Conservation (phyloP, 768 basidiomycete species). For the Calocybe gangraenosa region DNA sequence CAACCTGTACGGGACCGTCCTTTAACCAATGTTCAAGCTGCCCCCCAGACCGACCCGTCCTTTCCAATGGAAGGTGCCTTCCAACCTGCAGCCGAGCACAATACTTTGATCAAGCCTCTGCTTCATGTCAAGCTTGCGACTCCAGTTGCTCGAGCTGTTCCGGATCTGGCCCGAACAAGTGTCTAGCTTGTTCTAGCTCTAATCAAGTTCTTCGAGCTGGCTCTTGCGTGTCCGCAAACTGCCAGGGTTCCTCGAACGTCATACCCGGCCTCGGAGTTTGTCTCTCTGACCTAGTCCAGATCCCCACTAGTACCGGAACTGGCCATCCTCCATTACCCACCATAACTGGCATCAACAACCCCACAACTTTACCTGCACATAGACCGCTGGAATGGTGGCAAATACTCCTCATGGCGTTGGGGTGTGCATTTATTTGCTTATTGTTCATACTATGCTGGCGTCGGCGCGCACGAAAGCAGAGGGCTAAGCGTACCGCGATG, state of each 20-base stretch:
- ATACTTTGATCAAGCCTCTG: slow-evolving; percentile 64
- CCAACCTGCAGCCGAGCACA: slow-evolving; percentile 70
- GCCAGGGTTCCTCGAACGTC: slow-evolving; percentile 49
- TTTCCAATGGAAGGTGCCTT: slow-evolving; percentile 72
- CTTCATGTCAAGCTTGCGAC: slow-evolving; percentile 69
- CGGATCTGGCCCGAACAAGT: slow-evolving; percentile 60
- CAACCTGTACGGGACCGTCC: slow-evolving; percentile 71
- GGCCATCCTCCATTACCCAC: slow-evolving; percentile 45
- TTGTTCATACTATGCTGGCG: slow-evolving; percentile 66
- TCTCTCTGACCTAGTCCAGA: slow-evolving; percentile 66
- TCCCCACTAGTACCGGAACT: slow-evolving; percentile 44
- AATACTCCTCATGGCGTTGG: slow-evolving; percentile 78
- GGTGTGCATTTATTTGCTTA: slow-evolving; percentile 75
- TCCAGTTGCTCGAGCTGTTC: slow-evolving; percentile 76
- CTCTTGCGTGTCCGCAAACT: slow-evolving; percentile 59
- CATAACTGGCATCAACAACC: slow-evolving; percentile 55
- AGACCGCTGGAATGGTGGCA: slow-evolving; percentile 72
- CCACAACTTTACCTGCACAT: slow-evolving; percentile 28
- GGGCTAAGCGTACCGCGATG: slow-evolving; percentile 58
- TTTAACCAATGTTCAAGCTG: slow-evolving; percentile 81
- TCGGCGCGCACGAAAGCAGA: slow-evolving; percentile 61
- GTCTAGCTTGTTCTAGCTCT: slow-evolving; percentile 69
- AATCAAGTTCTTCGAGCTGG: slow-evolving; percentile 61
- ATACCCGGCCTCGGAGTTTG: slow-evolving; percentile 74
- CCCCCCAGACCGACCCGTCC: slow-evolving; percentile 61